phyloP scores from a whole-genome alignment of 2,329 filamentous ascomycete species.

The Volutella citrinella region DNA sequence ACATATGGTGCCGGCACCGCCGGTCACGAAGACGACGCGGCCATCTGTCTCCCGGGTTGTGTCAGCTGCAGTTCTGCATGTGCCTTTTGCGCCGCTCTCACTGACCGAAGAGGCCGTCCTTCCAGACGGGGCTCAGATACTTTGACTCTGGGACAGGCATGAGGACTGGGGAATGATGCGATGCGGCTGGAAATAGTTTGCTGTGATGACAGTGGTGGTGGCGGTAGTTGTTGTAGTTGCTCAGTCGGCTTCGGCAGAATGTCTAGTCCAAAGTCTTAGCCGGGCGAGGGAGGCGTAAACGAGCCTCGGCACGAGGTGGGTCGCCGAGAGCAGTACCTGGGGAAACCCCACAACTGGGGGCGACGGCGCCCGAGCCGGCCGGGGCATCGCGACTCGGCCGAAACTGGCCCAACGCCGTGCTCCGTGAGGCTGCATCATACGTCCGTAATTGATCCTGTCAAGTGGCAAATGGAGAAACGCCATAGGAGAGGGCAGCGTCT shows the following conservation, averaged over 20 bases:
- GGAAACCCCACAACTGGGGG: constrained; percentile 12
- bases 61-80: not conserved
- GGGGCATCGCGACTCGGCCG: constrained; percentile 20
- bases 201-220: too few relatives aligned
- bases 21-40: constrained; percentile 93
- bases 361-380: constrained; percentile 2
- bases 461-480: too few relatives aligned
- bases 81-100: constrained; percentile 1
- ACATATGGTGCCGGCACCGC: constrained; percentile 90
- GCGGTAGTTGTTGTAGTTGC: too few relatives aligned
- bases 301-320: constrained; percentile 20
- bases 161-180: constrained; percentile 3
- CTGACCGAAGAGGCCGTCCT: constrained; percentile 80
- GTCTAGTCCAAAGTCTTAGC: constrained; percentile 3
- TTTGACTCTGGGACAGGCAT: constrained; percentile 71
- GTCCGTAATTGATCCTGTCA: too few relatives aligned
- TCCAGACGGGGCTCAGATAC: constrained; percentile 82
- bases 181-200: not conserved
- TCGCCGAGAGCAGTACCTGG: constrained; percentile 8
- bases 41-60: constrained; percentile 52
- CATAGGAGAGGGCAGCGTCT: too few relatives aligned
- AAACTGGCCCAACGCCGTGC: constrained; percentile 12
- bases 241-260: too few relatives aligned
- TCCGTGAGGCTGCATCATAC: too few relatives aligned
- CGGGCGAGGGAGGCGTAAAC: constrained; percentile 2